phyloP scores from a whole-genome alignment of 805 yeast genomes.

The Candida broadrunensis region DNA sequence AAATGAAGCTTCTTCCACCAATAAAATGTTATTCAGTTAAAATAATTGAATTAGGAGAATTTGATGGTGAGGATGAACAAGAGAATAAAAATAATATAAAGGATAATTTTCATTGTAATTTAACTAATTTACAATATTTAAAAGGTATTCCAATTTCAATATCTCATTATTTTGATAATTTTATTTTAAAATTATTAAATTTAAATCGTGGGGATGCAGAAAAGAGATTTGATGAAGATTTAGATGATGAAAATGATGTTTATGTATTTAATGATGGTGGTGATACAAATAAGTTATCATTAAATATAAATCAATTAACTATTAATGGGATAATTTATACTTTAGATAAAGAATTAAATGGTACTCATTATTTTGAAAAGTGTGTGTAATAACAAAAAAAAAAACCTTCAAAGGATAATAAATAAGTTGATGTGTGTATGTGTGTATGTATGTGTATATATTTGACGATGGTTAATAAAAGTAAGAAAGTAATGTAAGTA shows the following conservation, averaged over 20 bases:
- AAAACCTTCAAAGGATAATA: too few relatives aligned
- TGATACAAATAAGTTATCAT: slow-evolving; percentile 10
- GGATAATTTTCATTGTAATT: neutral
- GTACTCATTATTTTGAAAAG: slow-evolving; percentile 30
- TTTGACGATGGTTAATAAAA: too few relatives aligned
- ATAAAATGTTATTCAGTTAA: slow-evolving; percentile 33
- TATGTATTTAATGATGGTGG: slow-evolving; percentile 32
- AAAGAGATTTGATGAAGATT: slow-evolving; percentile 19
- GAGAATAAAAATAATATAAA: neutral
- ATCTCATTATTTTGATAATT: slow-evolving; percentile 32
- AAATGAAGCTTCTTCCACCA: too few relatives aligned
- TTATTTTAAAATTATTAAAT: slow-evolving; percentile 28
- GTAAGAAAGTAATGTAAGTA: too few relatives aligned
- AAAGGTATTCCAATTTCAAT: slow-evolving; percentile 15
- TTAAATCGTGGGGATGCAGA: slow-evolving; percentile 43
- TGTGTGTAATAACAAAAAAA: slow-evolving; percentile 1
- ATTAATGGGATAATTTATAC: slow-evolving; percentile 33
- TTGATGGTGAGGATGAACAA: slow-evolving; percentile 31
- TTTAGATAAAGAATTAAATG: slow-evolving; percentile 37
- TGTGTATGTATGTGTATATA: too few relatives aligned
- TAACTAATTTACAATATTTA: neutral
- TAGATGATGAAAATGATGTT: slow-evolving; percentile 34
- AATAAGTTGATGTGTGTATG: too few relatives aligned
- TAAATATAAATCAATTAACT: slow-evolving; percentile 21
- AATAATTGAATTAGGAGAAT: slow-evolving; percentile 34